These are phyloP conservation scores for Ogataea trehalophila DNA, from an alignment of 805 yeast species.

Conservation along the genomic window DNA sequence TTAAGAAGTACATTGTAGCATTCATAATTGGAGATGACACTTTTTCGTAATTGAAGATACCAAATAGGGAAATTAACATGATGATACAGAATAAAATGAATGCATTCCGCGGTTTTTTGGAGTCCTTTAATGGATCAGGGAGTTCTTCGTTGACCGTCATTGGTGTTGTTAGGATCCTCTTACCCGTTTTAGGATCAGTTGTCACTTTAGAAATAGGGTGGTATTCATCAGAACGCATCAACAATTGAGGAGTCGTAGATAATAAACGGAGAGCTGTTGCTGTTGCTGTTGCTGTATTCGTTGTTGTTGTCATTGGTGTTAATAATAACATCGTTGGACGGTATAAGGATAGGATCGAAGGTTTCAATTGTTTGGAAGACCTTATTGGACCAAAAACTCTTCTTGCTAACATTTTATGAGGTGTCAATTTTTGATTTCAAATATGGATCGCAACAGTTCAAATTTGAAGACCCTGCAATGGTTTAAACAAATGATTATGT, in stretches of 20 bases:
- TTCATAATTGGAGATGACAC: conserved; percentile 83
- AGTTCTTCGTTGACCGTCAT: conserved; percentile 68
- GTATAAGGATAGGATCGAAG: no score
- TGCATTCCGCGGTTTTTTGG: conserved; percentile 45
- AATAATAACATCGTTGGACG: neutral
- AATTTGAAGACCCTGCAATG: no score
- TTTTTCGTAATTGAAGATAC: conserved; percentile 90
- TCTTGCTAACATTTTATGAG: neutral
- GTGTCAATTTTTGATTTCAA: no score
- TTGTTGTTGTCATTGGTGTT: neutral
- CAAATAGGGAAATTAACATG: conserved; percentile 50
- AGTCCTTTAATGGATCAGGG: conserved; percentile 70
- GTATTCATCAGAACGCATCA: conserved; percentile 15
- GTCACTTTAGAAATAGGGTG: conserved; percentile 16
- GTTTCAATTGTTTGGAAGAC: neutral
- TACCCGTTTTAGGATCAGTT: conserved; percentile 20
- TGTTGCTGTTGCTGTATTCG: neutral
- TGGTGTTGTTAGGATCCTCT: conserved; percentile 30
- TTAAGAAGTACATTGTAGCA: conserved; percentile 78
- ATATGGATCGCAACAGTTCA: no score
- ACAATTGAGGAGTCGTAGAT: neutral
- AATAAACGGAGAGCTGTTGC: neutral
- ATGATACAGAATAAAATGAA: conserved; percentile 50
- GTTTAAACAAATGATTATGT: no score
- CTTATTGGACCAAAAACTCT: neutral